phyloP scores from a whole-genome alignment of 2,329 filamentous ascomycete species.

The Biscogniauxia sp. region DNA sequence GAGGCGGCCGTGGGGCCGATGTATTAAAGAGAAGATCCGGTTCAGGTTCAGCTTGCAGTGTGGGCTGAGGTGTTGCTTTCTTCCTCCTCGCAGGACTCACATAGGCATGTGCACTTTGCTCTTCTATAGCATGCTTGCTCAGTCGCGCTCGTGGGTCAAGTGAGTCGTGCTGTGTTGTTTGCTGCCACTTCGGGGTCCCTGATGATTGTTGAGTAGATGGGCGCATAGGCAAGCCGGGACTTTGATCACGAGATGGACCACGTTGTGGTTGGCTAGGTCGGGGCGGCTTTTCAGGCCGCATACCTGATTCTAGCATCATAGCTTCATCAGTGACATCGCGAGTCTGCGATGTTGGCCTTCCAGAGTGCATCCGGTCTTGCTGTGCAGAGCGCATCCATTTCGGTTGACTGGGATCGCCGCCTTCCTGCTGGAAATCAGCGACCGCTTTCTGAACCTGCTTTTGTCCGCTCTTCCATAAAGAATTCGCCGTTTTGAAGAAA shows the following conservation, averaged over 20 bases:
- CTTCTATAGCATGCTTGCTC: constrained; percentile 71
- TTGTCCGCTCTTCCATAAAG: constrained; percentile 89
- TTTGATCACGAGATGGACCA: constrained; percentile 43
- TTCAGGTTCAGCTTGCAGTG: constrained; percentile 45
- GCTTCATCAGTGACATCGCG: constrained; percentile 64
- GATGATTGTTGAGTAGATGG: constrained; percentile 42
- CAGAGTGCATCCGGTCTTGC: constrained; percentile 38
- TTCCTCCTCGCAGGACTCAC: constrained; percentile 82
- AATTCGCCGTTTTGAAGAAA: constrained; percentile 90
- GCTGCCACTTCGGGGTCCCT: constrained; percentile 60
- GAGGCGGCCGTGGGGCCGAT: constrained; percentile 33
- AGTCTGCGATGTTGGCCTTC: constrained; percentile 35
- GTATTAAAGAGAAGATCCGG: constrained; percentile 64
- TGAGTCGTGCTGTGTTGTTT: constrained; percentile 40
- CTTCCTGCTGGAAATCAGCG: constrained; percentile 73
- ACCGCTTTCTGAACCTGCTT: constrained; percentile 93
- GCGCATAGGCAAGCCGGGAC: constrained; percentile 45
- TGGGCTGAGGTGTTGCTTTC: constrained; percentile 55
- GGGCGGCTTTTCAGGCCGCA: constrained; percentile 49
- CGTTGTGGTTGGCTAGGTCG: constrained; percentile 27
- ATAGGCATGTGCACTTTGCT: constrained; percentile 79
- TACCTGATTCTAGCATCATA: constrained; percentile 71
- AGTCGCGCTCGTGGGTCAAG: constrained; percentile 59
- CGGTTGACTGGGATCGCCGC: constrained; percentile 75
- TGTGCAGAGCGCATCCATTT: constrained; percentile 90